phyloP scores from a whole-genome alignment of 116 monocot species.

The Cymodocea nodosa region DNA sequence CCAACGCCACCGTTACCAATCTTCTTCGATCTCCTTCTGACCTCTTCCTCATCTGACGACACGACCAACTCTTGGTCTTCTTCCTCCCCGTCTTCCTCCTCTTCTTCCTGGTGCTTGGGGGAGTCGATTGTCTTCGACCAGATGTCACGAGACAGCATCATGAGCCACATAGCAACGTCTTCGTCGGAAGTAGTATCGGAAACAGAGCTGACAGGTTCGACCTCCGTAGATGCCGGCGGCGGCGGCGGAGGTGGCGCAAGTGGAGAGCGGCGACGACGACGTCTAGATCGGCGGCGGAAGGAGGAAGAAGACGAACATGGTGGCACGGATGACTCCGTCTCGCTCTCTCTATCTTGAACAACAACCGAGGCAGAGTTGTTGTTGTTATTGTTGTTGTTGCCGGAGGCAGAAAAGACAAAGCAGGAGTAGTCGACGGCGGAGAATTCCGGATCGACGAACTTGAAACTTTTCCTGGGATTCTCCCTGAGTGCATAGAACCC shows the following conservation, averaged over 20 bases:
- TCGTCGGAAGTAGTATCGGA: constrained; percentile 47
- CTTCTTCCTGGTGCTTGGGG: neutral
- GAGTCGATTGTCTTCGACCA: constrained; percentile 20
- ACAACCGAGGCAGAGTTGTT: constrained; percentile 12
- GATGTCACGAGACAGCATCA: constrained; percentile 71
- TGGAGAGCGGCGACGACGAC: constrained; percentile 19
- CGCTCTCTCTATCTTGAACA: constrained; percentile 70
- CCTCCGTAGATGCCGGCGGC: constrained; percentile 3
- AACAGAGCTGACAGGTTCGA: constrained; percentile 26
- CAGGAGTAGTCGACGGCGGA: constrained; percentile 13
- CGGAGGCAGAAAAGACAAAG: neutral
- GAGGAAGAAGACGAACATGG: constrained; percentile 1
- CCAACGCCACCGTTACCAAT: neutral
- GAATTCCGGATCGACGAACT: constrained; percentile 64
- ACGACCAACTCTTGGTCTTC: constrained; percentile 11
- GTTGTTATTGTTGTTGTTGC: neutral
- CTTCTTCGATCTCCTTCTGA: constrained; percentile 7
- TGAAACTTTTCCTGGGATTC: constrained; percentile 70
- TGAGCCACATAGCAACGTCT: constrained; percentile 68
- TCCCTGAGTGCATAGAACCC: constrained; percentile 42
- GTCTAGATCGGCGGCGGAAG: constrained; percentile 31
- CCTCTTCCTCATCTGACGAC: constrained; percentile 2
- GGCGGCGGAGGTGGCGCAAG: constrained; percentile 1
- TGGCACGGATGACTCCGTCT: constrained; percentile 36
- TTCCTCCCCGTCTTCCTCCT: constrained; percentile 10